These are phyloP conservation scores for Rhodofomes roseus DNA, from an alignment of 1,284 basidiomycete species.

Conservation along the genomic window DNA sequence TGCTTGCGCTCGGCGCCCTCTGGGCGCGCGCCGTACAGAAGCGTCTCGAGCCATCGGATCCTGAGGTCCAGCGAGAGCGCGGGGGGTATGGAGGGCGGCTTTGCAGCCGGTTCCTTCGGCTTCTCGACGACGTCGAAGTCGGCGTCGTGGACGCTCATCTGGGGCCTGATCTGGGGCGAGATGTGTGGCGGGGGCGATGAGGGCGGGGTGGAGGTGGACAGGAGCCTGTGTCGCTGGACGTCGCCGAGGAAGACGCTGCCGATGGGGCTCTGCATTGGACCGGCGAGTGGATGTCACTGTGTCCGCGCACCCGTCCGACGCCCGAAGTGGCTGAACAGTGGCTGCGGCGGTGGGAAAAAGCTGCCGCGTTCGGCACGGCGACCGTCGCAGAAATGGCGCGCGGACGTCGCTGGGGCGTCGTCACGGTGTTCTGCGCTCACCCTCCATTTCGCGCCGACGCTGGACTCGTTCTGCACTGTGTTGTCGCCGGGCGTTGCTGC, in stretches of 20 bases:
- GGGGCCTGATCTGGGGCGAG: constrained; percentile 15
- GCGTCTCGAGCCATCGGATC: constrained; percentile 71
- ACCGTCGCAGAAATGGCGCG: neutral
- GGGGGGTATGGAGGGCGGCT: constrained; percentile 49
- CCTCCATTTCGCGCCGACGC: neutral
- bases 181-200: constrained; percentile 51
- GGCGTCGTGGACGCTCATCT: constrained; percentile 15
- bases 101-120: constrained; percentile 10
- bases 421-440: neutral
- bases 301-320: neutral
- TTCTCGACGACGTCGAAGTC: constrained; percentile 15
- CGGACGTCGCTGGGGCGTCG: neutral
- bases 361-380: neutral
- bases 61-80: constrained; percentile 66
- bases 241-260: constrained; percentile 78
- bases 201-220: constrained; percentile 60
- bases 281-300: neutral
- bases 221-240: constrained; percentile 54
- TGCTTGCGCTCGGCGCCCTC: constrained; percentile 36
- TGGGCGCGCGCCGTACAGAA: constrained; percentile 62
- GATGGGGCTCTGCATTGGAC: constrained; percentile 30
- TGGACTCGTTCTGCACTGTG: neutral
- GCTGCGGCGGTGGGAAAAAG: neutral
- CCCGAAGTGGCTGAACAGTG: neutral
- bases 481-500: neutral